These are phyloP conservation scores for Glycyrrhiza uralensis DNA, from an alignment of 306 rosid species.

Conservation along the genomic window DNA sequence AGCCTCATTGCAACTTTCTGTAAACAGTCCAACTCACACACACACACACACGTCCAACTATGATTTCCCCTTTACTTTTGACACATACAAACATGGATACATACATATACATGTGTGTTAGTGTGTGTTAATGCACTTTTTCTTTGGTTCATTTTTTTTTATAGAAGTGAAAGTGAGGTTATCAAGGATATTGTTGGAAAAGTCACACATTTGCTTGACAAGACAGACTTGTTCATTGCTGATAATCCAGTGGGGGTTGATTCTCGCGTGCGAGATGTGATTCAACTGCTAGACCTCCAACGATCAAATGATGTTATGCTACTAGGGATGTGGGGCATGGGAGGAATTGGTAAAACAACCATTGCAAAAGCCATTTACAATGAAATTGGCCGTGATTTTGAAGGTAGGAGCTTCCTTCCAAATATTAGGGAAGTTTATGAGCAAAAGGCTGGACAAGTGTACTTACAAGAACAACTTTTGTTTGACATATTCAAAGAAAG, in stretches of 20 bases:
- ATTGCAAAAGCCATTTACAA: neutral
- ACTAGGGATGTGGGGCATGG: constrained; percentile 25
- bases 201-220: neutral
- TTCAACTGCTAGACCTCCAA: neutral
- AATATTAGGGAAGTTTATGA: neutral
- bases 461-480: neutral
- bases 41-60: too few species aligned
- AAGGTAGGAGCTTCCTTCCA: neutral
- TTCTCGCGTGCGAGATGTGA: neutral
- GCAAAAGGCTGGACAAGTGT: neutral
- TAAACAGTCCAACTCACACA: too few species aligned
- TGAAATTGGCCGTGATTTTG: neutral
- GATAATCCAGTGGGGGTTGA: neutral
- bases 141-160: neutral
- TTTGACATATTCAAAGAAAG: neutral
- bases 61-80: too few species aligned
- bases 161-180: neutral
- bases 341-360: neutral
- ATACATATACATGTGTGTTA: too few species aligned
- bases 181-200: neutral
- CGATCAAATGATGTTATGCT: neutral
- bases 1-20: too few species aligned
- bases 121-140: too few species aligned
- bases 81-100: too few species aligned
- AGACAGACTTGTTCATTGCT: neutral